Base-by-base conservation (phyloP, 1,139 yeast species). In the Taiozyma sp. region DNA sequence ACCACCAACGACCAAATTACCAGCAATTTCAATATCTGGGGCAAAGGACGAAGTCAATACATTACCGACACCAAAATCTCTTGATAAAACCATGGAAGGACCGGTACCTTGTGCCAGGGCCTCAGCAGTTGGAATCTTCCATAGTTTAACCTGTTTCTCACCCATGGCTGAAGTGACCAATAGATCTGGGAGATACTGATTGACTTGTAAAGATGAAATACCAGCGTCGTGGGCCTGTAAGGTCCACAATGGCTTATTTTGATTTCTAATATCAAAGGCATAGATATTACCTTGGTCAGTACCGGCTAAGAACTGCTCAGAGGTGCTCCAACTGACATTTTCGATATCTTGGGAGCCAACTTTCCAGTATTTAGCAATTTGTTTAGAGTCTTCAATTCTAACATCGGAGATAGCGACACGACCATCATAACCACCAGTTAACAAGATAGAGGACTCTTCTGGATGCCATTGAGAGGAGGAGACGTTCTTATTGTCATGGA, bases 171-270 rank as follows among this genome's bases (percentile, higher is more conserved):
- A 84, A 4, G 98, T 89, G 30, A 83, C 81, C 66, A 93, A 70
- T 76, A 88, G 73, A 19, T 95, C 95, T 29, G 85, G 85, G 46
- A 89, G 69, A 64, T 75, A 78, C 35, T 68, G 66, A 68, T 88
- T 90, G 45, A 85, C 77, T 60, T 85, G 86, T 61, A 95, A 77
- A 3, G 95, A 77, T 11, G 97, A 85, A 54, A 93, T 85, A 53
- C 96, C 97, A 5, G 95, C 81, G 69, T 93, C 98, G 67, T 93
- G 99, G 2, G 99, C 99, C 70, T 95, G 97, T 62, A 93, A 76
- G 6, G 96, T 88, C 99, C 99, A 93, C 41, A 93, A 64, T 28
- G 97, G 90, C 58, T 78, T 80, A 44, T 75, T 76, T 47, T 75
- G 79, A 46, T 70, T 67, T 67, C 97, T 81, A 45, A 88, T 85